Evolutionary conservation across 805 yeast species (phyloP).

Genomic region (Lipomyces starkeyi): DNA sequence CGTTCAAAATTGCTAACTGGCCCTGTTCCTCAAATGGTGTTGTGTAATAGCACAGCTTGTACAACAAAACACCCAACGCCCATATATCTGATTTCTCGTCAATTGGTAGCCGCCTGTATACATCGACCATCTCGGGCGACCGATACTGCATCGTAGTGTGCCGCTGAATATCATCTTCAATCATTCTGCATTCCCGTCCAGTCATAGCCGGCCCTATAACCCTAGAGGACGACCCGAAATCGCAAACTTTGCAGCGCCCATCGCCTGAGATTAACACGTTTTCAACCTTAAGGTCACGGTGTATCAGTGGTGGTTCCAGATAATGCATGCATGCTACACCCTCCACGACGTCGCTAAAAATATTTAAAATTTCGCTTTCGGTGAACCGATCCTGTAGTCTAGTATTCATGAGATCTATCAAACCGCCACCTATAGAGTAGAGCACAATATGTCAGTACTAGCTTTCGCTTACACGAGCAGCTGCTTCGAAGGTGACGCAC

Average conservation of each 20-base stretch:
- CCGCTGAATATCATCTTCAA: constrained; percentile 82
- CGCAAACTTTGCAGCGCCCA: constrained; percentile 81
- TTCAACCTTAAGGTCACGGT: constrained; percentile 92
- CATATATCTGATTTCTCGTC: constrained; percentile 94
- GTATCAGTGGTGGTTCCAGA: constrained; percentile 69
- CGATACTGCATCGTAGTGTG: constrained; percentile 97
- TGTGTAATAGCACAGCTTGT: constrained; percentile 87
- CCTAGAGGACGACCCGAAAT: constrained; percentile 81
- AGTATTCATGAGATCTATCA: constrained; percentile 86
- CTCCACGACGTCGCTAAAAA: constrained; percentile 78
- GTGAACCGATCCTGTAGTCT: constrained; percentile 77
- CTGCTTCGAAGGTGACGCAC: constrained; percentile 44
- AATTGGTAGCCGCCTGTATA: constrained; percentile 79
- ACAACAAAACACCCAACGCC: constrained; percentile 93
- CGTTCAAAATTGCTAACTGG: constrained; percentile 84
- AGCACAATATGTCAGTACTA: not conserved
- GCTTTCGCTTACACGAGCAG: not conserved
- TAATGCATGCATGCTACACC: constrained; percentile 89
- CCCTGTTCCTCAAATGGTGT: constrained; percentile 91
- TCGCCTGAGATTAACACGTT: constrained; percentile 78
- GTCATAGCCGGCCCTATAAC: constrained; percentile 76
- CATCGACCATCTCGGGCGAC: constrained; percentile 94
- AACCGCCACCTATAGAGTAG: constrained; percentile 59
- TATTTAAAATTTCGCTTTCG: constrained; percentile 77
- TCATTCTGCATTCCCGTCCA: constrained; percentile 70